Conservation (phyloP, 1,284 basidiomycete genomes). For the Polyporus tsugae region DNA sequence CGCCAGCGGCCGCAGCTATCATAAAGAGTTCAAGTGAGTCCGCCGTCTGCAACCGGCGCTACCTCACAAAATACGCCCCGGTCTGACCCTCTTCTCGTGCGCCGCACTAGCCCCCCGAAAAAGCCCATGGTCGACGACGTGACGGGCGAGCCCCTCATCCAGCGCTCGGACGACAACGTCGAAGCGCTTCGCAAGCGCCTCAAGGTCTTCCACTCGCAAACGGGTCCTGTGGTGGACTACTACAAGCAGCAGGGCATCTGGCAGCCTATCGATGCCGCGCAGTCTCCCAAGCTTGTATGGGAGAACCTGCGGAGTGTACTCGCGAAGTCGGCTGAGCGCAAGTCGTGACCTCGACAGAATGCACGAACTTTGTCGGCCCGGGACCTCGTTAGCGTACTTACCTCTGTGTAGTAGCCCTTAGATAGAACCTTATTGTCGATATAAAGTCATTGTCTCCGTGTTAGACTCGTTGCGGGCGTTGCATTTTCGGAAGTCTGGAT, state of each 20-base stretch:
- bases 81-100: conserved; percentile 7
- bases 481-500: not conserved
- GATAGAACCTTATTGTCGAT: conserved; percentile 20
- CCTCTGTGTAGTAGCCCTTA: conserved; percentile 26
- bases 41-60: not conserved
- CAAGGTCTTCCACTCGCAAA: conserved; percentile 89
- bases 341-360: conserved; percentile 28
- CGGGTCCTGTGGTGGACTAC: conserved; percentile 96
- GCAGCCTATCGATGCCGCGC: conserved; percentile 92
- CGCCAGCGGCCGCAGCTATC: conserved; percentile 90
- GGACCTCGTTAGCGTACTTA: conserved; percentile 28
- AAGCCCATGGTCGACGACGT: conserved; percentile 93
- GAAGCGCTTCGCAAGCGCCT: conserved; percentile 94
- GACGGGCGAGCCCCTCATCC: conserved; percentile 94
- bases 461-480: not conserved
- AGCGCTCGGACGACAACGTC: conserved; percentile 92
- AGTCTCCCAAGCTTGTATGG: conserved; percentile 93
- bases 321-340: conserved; percentile 33
- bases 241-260: conserved; percentile 93
- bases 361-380: conserved; percentile 26
- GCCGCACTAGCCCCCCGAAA: conserved; percentile 84
- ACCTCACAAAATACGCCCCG: not conserved
- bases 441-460: not conserved
- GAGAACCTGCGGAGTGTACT: conserved; percentile 79
- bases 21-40: conserved; percentile 93